phyloP scores from a whole-genome alignment of 1,284 basidiomycete species.

The Waitea zeae region DNA sequence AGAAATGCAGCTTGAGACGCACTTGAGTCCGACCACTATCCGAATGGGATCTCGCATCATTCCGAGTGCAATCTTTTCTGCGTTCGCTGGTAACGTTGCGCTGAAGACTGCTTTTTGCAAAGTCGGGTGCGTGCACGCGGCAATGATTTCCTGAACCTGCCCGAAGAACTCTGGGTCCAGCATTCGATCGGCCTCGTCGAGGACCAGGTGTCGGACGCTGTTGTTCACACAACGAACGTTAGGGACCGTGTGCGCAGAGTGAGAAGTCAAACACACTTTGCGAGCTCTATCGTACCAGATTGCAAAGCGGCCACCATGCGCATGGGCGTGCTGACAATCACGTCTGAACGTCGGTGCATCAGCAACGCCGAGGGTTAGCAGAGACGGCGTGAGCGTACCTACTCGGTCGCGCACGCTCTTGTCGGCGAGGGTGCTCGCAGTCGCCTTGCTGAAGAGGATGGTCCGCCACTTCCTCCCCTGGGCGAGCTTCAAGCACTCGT shows the following conservation, averaged over 20 bases:
- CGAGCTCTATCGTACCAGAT: constrained; percentile 44
- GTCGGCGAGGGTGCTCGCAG: constrained; percentile 53
- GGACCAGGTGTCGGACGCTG: constrained; percentile 68
- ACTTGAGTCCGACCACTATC: constrained; percentile 92
- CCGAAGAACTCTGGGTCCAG: constrained; percentile 78
- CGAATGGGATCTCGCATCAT: constrained; percentile 76
- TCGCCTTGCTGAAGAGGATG: constrained; percentile 75
- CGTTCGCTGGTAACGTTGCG: constrained; percentile 82
- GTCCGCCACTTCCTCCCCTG: constrained; percentile 74
- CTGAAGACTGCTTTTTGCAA: constrained; percentile 87
- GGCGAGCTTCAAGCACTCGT: constrained; percentile 76
- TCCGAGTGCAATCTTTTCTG: constrained; percentile 75
- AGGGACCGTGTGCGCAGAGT: constrained; percentile 1
- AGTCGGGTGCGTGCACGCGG: constrained; percentile 56
- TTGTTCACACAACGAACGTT: too few species aligned
- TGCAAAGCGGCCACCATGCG: constrained; percentile 63
- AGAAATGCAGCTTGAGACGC: constrained; percentile 12
- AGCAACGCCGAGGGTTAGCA: background rate
- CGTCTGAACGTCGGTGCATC: constrained; percentile 25
- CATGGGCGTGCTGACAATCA: constrained; percentile 71
- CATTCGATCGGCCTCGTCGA: constrained; percentile 88
- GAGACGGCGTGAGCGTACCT: constrained; percentile 25
- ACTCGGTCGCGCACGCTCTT: constrained; percentile 55
- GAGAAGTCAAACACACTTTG: constrained; percentile 35
- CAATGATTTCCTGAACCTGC: constrained; percentile 81